Evolutionary conservation across 208 protist genomes (phyloP).

Genomic region (Phytomonas sp.): DNA sequence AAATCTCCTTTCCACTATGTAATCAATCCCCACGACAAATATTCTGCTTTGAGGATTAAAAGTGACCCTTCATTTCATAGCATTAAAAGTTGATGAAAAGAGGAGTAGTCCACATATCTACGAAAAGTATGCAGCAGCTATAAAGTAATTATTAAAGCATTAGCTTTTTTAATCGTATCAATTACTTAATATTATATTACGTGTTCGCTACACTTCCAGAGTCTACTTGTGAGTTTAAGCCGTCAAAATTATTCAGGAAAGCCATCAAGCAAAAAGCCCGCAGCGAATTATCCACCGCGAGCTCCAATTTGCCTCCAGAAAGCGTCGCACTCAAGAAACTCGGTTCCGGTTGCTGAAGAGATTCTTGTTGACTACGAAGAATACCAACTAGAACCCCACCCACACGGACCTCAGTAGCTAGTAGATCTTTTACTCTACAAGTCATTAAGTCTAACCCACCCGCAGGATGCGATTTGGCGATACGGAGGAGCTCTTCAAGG

Average conservation of each 20-base stretch:
- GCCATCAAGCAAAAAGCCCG: conserved; percentile 70
- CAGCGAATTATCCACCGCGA: conserved; percentile 74
- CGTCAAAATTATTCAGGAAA: conserved; percentile 22
- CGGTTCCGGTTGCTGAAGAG: conserved; percentile 13
- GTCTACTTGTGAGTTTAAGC: not conserved
- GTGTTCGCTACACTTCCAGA: not conserved
- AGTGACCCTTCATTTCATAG: not conserved
- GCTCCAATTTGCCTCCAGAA: conserved; percentile 70
- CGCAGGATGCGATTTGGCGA: not conserved
- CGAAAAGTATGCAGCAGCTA: not conserved
- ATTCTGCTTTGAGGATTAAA: not conserved
- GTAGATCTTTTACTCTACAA: conserved; percentile 15
- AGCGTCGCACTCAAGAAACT: conserved; percentile 84
- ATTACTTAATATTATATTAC: not conserved
- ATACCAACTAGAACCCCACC: conserved; percentile 63
- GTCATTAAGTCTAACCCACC: not conserved
- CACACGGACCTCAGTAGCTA: conserved; percentile 35
- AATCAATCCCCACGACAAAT: not conserved
- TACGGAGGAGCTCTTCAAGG: not conserved
- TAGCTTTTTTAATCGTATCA: not conserved
- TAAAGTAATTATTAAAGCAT: not conserved
- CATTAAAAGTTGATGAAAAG: not conserved
- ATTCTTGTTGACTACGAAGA: not conserved
- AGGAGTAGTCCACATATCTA: conserved; percentile 3
- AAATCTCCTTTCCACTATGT: not conserved